A percentile compares a stretch with the other conserved stretches of the same genome.
Conservation (phyloP, 768 basidiomycete genomes). For the Lentinus tigrinus region DNA sequence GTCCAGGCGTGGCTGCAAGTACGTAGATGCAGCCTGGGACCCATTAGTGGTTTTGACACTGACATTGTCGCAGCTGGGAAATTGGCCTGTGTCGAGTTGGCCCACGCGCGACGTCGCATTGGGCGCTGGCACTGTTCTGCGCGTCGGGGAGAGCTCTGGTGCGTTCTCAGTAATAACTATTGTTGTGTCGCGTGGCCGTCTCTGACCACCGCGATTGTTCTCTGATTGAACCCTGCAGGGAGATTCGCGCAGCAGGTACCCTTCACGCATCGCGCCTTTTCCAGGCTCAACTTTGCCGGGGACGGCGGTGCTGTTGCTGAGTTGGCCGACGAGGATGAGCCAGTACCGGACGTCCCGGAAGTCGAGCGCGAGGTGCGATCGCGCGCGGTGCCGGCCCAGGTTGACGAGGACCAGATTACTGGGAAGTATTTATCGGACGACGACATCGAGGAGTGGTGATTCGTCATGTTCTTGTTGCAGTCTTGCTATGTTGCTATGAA, state of each 20-base stretch:
- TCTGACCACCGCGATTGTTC: not conserved
- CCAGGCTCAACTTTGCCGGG: conserved; percentile 44
- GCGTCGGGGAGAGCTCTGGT: conserved; percentile 39
- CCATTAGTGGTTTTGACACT: not conserved
- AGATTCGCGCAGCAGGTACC: conserved; percentile 4
- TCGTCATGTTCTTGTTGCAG: not conserved
- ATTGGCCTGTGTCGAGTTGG: conserved; percentile 42
- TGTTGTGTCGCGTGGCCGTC: conserved; percentile 20
- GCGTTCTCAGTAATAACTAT: not conserved
- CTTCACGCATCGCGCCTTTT: conserved; percentile 49
- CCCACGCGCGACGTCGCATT: conserved; percentile 47
- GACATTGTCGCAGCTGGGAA: not conserved
- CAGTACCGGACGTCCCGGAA: conserved; percentile 17
- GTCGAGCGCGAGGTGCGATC: conserved; percentile 34
- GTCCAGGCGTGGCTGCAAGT: conserved; percentile 56
- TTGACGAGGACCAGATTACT: conserved; percentile 22
- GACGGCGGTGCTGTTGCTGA: conserved; percentile 7
- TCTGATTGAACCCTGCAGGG: not conserved
- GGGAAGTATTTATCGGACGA: conserved; percentile 34
- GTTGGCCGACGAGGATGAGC: conserved; percentile 25
- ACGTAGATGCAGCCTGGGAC: not conserved
- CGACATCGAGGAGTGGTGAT: conserved; percentile 35
- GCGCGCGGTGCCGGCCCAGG: conserved; percentile 35
- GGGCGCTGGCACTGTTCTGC: conserved; percentile 60
- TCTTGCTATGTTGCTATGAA: no score